phyloP scores from a whole-genome alignment of 345 rosid species.

The Arabis alpina region DNA sequence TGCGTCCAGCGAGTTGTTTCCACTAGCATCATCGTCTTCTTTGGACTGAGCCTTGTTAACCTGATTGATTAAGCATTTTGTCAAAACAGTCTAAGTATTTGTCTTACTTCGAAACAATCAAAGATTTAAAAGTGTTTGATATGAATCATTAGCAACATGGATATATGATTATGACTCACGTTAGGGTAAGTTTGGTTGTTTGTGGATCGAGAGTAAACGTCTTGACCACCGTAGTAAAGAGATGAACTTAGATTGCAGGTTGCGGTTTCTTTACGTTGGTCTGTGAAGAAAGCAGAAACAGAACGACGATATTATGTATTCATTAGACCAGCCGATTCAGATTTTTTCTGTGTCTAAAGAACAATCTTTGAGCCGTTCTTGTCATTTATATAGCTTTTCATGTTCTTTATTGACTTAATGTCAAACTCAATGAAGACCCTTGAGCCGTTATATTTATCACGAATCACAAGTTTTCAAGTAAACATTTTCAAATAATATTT shows the following conservation, averaged over 20 bases:
- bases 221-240: slow-evolving; percentile 89
- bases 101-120: background rate
- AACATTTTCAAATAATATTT: background rate
- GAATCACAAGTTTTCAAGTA: background rate
- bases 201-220: slow-evolving; percentile 55
- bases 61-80: slow-evolving; percentile 22
- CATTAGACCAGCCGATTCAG: background rate
- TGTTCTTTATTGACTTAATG: slow-evolving; percentile 12
- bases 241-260: slow-evolving; percentile 85
- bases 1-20: slow-evolving; percentile 55
- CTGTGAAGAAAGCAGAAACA: slow-evolving; percentile 41
- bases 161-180: slow-evolving; percentile 52
- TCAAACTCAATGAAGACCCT: slow-evolving; percentile 7
- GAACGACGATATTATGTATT: background rate
- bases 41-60: slow-evolving; percentile 56
- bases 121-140: background rate
- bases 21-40: slow-evolving; percentile 56
- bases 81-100: background rate
- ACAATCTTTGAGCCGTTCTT: background rate
- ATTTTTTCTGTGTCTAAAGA: background rate
- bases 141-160: background rate
- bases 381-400: slow-evolving; percentile 2
- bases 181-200: slow-evolving; percentile 49
- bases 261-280: slow-evolving; percentile 39
- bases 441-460: slow-evolving; percentile 9